phyloP scores from a whole-genome alignment of 1,284 basidiomycete species.

The Ustilago bromivora region DNA sequence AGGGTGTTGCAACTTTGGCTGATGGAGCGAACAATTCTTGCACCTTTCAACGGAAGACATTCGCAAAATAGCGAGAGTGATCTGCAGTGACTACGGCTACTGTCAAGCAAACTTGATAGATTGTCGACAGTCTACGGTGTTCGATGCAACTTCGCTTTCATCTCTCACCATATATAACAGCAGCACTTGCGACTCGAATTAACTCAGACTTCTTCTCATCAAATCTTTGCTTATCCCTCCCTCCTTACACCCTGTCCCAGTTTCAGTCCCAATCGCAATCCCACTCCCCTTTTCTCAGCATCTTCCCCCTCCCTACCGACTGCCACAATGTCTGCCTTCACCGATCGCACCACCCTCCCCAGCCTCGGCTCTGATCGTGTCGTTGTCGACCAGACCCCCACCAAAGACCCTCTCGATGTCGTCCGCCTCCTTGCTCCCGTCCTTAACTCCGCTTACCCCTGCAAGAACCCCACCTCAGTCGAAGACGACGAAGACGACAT shows the following conservation, averaged over 20 bases:
- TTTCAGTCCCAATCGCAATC: no score
- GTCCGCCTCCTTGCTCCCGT: constrained; percentile 20
- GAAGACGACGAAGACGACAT: constrained; percentile 15
- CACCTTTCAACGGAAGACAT: neutral
- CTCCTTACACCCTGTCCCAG: neutral
- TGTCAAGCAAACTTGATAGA: no score
- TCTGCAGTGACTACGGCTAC: no score
- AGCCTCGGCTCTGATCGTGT: constrained; percentile 14
- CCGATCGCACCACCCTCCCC: constrained; percentile 20
- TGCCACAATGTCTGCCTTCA: constrained; percentile 18
- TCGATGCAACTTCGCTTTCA: no score
- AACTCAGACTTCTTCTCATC: neutral
- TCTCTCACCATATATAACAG: neutral
- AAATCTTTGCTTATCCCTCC: neutral
- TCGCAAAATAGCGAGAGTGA: neutral
- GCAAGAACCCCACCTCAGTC: neutral
- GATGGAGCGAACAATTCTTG: neutral
- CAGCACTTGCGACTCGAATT: neutral
- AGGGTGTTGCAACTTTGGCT: neutral
- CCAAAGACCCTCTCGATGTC: constrained; percentile 20
- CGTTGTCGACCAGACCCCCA: constrained; percentile 16
- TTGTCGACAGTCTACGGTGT: no score
- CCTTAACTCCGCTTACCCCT: constrained; percentile 13
- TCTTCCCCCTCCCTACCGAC: neutral
- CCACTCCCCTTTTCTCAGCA: neutral